These are phyloP conservation scores for Penicillium ucsense DNA, from an alignment of 495 filamentous ascomycete species.

Conservation along the genomic window DNA sequence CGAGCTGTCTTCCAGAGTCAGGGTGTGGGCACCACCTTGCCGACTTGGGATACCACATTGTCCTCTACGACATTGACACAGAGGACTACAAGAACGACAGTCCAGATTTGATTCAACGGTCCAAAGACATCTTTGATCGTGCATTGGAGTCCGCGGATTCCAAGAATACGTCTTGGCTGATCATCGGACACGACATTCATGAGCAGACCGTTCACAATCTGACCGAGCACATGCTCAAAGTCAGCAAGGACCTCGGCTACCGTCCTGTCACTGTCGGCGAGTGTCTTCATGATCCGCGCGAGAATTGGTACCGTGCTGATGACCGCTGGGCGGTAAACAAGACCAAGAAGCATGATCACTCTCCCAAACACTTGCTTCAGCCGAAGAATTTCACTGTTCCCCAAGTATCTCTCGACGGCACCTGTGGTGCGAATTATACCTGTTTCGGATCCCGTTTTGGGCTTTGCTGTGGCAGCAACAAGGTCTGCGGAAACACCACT, in stretches of 20 bases:
- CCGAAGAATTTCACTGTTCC: conserved; percentile 23
- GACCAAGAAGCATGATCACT: conserved; percentile 3
- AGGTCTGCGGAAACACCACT: conserved; percentile 40
- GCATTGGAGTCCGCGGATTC: conserved; percentile 30
- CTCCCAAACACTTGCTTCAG: too few relatives aligned
- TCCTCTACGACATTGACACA: conserved; percentile 72
- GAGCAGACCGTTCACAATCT: conserved; percentile 67
- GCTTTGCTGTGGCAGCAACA: conserved; percentile 30
- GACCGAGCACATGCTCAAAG: conserved; percentile 61
- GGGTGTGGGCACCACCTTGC: conserved; percentile 52
- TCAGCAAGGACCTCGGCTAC: conserved; percentile 47
- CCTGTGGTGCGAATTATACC: conserved; percentile 41
- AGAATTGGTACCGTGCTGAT: conserved; percentile 59
- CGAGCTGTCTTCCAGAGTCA: conserved; percentile 49
- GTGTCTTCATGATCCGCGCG: conserved; percentile 59
- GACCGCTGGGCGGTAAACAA: conserved; percentile 11
- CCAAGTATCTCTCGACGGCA: conserved; percentile 40
- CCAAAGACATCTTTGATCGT: conserved; percentile 62
- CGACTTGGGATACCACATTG: conserved; percentile 63
- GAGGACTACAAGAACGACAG: conserved; percentile 62
- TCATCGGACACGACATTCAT: conserved; percentile 75
- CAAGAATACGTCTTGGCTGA: conserved; percentile 46
- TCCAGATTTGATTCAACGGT: conserved; percentile 50
- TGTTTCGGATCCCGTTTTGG: conserved; percentile 39
- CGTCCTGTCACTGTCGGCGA: conserved; percentile 64